Evolutionary conservation across 2,329 filamentous ascomycete genomes (phyloP).

Genomic region (Aspergillus luchuensis): DNA sequence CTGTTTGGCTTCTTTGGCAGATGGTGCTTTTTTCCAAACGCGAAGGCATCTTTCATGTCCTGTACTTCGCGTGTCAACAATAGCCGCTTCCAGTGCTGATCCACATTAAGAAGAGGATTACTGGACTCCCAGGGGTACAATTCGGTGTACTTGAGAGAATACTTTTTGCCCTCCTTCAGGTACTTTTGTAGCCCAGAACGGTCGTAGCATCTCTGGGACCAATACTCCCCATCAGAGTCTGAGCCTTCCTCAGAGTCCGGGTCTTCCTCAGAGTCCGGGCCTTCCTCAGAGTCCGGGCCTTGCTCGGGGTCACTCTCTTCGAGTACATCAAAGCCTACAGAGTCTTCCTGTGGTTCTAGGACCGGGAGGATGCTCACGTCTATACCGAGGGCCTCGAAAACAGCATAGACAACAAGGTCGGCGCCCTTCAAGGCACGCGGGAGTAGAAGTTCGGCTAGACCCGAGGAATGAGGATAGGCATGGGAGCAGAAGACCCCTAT

Average conservation of each 20-base stretch:
- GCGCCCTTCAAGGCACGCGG: slow-evolving; percentile 49
- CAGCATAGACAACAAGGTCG: slow-evolving; percentile 48
- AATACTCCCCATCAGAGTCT: too few relatives aligned
- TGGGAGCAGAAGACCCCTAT: slow-evolving; percentile 53
- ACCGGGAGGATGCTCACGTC: slow-evolving; percentile 32
- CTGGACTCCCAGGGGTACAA: neutral
- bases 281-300: too few relatives aligned
- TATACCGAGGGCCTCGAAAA: slow-evolving; percentile 38
- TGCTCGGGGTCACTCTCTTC: too few relatives aligned
- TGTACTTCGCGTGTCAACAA: neutral
- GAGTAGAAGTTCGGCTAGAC: slow-evolving; percentile 22
- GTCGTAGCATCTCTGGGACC: too few relatives aligned
- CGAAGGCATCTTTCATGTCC: neutral
- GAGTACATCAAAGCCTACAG: too few relatives aligned
- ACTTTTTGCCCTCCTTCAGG: neutral
- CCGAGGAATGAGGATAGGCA: slow-evolving; percentile 48
- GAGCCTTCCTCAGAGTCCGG: too few relatives aligned
- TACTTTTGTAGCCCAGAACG: too few relatives aligned
- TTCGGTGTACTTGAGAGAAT: neutral
- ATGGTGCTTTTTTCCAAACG: neutral
- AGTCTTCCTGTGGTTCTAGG: neutral
- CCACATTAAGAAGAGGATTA: neutral
- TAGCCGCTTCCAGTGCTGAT: neutral
- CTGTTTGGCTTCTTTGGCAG: neutral
- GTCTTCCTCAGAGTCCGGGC: too few relatives aligned